A percentile compares a stretch with the other conserved stretches of the same genome.
These are phyloP conservation scores for Marasmius tenuissimus DNA, from an alignment of 1,284 basidiomycete genomes.

Conservation along the genomic window DNA sequence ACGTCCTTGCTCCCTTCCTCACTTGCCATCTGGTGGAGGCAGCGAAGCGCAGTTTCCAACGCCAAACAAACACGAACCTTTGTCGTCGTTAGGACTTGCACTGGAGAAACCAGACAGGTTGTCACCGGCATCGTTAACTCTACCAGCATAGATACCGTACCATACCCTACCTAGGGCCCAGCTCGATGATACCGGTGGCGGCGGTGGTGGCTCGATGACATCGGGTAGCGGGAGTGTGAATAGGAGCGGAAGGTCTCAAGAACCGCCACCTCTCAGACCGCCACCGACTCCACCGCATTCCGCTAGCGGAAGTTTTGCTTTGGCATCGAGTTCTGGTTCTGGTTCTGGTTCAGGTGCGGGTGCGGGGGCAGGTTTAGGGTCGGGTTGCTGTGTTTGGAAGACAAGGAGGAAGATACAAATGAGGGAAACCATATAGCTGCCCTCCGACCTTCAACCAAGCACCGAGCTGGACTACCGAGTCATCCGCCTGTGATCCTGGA, in stretches of 20 bases:
- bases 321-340: too few relatives aligned
- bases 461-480: not conserved
- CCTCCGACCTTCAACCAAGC: not conserved
- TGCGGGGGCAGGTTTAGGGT: not conserved
- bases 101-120: constrained; percentile 31
- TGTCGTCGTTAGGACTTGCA: not conserved
- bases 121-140: constrained; percentile 45
- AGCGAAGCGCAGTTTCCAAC: not conserved
- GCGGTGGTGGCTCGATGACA: not conserved
- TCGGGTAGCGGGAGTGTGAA: not conserved
- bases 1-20: constrained; percentile 15
- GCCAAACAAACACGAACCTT: not conserved
- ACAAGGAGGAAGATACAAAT: too few relatives aligned
- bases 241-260: not conserved
- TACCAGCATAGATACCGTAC: constrained; percentile 45
- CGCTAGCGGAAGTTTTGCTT: too few relatives aligned
- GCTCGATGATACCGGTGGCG: constrained; percentile 1
- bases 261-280: constrained; percentile 49
- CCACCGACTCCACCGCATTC: too few relatives aligned
- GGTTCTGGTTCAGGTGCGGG: too few relatives aligned
- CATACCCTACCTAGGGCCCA: constrained; percentile 34
- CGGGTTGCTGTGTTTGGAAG: not conserved
- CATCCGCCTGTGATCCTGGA: not conserved
- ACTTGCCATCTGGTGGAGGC: not conserved
- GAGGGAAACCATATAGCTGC: not conserved